Conservation (phyloP, 805 yeast genomes). For the Candida argentea region DNA sequence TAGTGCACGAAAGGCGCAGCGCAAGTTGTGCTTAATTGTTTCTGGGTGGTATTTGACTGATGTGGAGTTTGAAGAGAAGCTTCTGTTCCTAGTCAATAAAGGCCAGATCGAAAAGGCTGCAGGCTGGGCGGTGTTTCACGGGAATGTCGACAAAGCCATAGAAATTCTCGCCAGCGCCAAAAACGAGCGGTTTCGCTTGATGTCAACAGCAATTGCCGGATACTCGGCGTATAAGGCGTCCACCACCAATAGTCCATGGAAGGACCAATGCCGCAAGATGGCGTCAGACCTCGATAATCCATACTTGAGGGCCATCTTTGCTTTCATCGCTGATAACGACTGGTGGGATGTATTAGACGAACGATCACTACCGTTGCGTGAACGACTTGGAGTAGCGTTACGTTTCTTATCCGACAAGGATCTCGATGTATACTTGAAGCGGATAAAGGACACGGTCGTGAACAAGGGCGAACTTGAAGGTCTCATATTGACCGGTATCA, state of each 20-base stretch:
- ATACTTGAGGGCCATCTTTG: slow-evolving; percentile 83
- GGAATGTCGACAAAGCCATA: slow-evolving; percentile 74
- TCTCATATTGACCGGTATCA: slow-evolving; percentile 80
- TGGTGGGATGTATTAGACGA: slow-evolving; percentile 97
- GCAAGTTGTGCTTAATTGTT: slow-evolving; percentile 71
- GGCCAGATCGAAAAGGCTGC: slow-evolving; percentile 85
- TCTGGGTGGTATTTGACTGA: slow-evolving; percentile 86
- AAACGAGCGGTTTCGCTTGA: slow-evolving; percentile 58
- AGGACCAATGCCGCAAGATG: slow-evolving; percentile 81
- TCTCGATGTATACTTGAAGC: slow-evolving; percentile 57
- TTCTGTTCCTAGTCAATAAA: slow-evolving; percentile 41
- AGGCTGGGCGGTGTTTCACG: slow-evolving; percentile 95
- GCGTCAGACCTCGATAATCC: slow-evolving; percentile 87
- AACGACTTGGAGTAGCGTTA: slow-evolving; percentile 83
- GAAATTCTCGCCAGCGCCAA: slow-evolving; percentile 67
- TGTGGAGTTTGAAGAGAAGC: slow-evolving; percentile 62
- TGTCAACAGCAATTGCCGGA: slow-evolving; percentile 93
- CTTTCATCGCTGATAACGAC: slow-evolving; percentile 85
- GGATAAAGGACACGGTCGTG: slow-evolving; percentile 64
- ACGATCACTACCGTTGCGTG: slow-evolving; percentile 76
- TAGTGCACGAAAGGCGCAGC: slow-evolving; percentile 47
- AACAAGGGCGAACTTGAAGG: slow-evolving; percentile 85
- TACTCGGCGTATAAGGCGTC: slow-evolving; percentile 58
- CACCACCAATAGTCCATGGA: slow-evolving; percentile 70
- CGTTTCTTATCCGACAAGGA: slow-evolving; percentile 77